Conservation (phyloP, 495 filamentous ascomycete species). For the Pseudomonodictys pantanalensis region DNA sequence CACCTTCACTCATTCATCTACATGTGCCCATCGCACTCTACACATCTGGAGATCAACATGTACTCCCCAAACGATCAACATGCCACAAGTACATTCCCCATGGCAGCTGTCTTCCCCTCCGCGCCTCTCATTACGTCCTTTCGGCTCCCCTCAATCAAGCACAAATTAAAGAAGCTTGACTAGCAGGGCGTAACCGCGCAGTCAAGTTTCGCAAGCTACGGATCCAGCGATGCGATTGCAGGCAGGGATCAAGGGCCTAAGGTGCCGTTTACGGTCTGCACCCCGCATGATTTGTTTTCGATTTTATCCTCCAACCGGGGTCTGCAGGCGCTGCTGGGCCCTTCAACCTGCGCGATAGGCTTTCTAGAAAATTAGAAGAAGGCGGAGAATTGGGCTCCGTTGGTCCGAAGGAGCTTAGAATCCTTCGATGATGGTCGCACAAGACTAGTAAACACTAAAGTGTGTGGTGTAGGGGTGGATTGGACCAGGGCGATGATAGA, state of each 20-base stretch:
- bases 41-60: no score
- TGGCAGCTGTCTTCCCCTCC: neutral
- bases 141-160: conserved; percentile 21
- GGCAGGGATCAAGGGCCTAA: conserved; percentile 9
- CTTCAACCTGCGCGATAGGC: no score
- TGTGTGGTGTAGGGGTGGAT: no score
- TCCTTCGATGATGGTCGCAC: no score
- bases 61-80: no score
- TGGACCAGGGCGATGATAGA: no score
- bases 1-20: no score
- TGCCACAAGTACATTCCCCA: neutral
- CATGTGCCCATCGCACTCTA: no score
- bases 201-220: neutral
- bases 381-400: neutral
- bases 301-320: conserved; percentile 20
- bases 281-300: conserved; percentile 15
- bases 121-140: neutral
- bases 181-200: neutral
- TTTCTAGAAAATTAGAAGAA: no score
- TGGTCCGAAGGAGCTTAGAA: neutral
- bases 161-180: conserved; percentile 23
- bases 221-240: conserved; percentile 7
- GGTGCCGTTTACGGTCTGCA: conserved; percentile 1
- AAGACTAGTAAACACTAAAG: no score
- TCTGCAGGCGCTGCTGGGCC: no score